These are phyloP conservation scores for Sclerospora graminicola DNA, from an alignment of 352 stramenopile genomes.

Conservation along the genomic window DNA sequence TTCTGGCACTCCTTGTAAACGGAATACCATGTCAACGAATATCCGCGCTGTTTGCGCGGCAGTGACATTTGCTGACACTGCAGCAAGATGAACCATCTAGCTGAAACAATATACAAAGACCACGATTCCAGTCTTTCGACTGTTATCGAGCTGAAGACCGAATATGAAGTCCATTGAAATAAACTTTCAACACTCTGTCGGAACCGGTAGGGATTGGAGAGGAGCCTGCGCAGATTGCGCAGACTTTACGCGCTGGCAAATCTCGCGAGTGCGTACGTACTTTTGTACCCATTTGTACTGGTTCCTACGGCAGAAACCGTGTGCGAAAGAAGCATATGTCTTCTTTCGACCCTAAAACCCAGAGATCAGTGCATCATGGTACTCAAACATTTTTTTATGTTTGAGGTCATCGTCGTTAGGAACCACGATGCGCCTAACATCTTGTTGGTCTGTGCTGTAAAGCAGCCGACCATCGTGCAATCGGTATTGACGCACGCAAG, in stretches of 20 bases:
- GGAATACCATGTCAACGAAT: no score
- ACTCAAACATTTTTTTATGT: no score
- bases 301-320: not conserved
- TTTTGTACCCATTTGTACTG: conserved; percentile 2
- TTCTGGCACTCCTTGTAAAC: not conserved
- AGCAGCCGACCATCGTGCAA: no score
- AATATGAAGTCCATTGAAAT: not conserved
- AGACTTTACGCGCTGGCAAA: conserved; percentile 1
- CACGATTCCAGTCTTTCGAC: not conserved
- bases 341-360: no score
- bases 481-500: no score
- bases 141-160: not conserved
- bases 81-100: not conserved
- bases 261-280: not conserved
- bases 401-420: no score
- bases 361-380: no score
- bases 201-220: not conserved
- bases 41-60: not conserved
- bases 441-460: no score
- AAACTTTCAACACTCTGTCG: not conserved
- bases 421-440: no score
- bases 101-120: no score
- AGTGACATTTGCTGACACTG: not conserved
- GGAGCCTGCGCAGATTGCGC: not conserved
- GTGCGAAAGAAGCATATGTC: not conserved